Evolutionary conservation across 1,284 basidiomycete genomes (phyloP).

Genomic region (Ustilago loliicola): DNA sequence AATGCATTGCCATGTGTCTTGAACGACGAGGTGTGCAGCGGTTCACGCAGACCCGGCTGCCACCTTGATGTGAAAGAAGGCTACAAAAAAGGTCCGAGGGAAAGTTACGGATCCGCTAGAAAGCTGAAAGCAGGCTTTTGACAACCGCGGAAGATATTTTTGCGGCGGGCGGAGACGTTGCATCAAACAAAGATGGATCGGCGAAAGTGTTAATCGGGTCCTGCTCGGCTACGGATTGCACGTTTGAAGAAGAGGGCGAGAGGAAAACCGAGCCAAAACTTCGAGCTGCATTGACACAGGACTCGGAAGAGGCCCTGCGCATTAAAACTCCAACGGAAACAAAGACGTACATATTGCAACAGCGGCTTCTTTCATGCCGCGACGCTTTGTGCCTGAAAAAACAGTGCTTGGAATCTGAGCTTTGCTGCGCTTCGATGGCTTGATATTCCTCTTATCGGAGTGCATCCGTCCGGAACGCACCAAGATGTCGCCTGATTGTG

Average conservation of each 20-base stretch:
- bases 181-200: constrained; percentile 3
- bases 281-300: not conserved
- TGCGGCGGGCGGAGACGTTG: not conserved
- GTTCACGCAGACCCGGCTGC: not conserved
- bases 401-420: not conserved
- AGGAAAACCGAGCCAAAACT: not conserved
- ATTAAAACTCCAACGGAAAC: constrained; percentile 9
- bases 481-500: not conserved
- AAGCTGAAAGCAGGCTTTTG: not conserved
- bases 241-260: not conserved
- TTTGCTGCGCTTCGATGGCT: not conserved
- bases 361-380: constrained; percentile 8
- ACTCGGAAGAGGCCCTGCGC: not conserved
- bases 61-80: not conserved
- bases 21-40: not conserved
- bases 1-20: not conserved
- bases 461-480: not conserved
- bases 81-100: not conserved
- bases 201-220: not conserved
- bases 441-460: constrained; percentile 1
- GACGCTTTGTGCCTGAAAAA: constrained; percentile 3
- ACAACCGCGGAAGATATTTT: not conserved
- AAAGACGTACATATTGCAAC: not conserved
- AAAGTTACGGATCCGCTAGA: not conserved
- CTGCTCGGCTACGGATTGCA: constrained; percentile 1